Percentiles rank a stretch among this genome's conserved stretches.
Evolutionary conservation across 495 filamentous ascomycete species (phyloP).

Genomic region (Parmelia sp.): DNA sequence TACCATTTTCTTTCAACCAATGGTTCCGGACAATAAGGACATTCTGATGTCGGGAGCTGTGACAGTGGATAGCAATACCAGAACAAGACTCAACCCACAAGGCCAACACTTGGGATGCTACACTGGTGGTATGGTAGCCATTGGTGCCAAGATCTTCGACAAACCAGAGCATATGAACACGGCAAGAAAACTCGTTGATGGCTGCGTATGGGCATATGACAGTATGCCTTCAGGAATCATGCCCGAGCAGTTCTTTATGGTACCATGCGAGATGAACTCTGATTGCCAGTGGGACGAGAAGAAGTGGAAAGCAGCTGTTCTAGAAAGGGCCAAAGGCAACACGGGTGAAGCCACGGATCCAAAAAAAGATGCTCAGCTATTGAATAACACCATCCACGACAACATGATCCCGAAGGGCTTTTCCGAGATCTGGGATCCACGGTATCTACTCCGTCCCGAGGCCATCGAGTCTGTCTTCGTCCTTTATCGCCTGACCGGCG

Average conservation of each 20-base stretch:
- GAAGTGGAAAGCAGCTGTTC: constrained; percentile 42
- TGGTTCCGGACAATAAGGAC: constrained; percentile 67
- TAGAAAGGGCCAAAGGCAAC: constrained; percentile 16
- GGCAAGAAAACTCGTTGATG: constrained; percentile 50
- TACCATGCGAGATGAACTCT: constrained; percentile 42
- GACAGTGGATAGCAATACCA: constrained; percentile 22
- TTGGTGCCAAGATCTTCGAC: constrained; percentile 55
- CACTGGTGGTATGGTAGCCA: constrained; percentile 54
- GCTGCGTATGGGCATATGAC: constrained; percentile 57
- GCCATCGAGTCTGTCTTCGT: constrained; percentile 70
- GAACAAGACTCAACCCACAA: constrained; percentile 15
- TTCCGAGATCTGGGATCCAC: constrained; percentile 48
- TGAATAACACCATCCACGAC: constrained; percentile 38
- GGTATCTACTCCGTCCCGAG: constrained; percentile 66
- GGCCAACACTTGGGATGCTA: constrained; percentile 58
- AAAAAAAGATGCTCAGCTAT: constrained; percentile 25
- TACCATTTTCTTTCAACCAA: constrained; percentile 72
- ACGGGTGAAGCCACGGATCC: neutral
- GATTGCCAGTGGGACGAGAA: constrained; percentile 52
- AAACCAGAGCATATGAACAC: constrained; percentile 47
- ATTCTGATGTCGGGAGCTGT: constrained; percentile 67
- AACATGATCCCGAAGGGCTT: constrained; percentile 53
- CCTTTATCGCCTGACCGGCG: constrained; percentile 68
- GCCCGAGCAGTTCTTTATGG: constrained; percentile 52
- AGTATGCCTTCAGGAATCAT: constrained; percentile 52